Evolutionary conservation across 164 flowering plant genomes (phyloP), one percentile per base, ranked within the genome.

Genomic region (Protea cynaroides): DNA sequence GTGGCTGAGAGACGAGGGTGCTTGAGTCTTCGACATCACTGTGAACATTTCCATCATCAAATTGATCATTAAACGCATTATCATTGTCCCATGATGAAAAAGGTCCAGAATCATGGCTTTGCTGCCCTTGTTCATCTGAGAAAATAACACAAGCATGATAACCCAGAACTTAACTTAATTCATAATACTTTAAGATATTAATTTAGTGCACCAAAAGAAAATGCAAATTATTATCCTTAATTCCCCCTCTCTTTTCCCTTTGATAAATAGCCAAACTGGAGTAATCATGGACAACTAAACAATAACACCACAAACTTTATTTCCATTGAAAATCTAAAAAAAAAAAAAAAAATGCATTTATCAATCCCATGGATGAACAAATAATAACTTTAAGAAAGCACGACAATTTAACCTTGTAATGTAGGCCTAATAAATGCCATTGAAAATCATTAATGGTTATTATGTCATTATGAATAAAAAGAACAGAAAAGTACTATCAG

Each of bases 1-100:
- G 97, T 61, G 94, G 98, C 65, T 85, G 92, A 78, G 92, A 79
- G 63, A 93, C 90, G 71, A 90, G 86, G 1, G 66, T 71, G 68
- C 36, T 74, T 1, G 79, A 65, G 50, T 83, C 94, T 50, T 90
- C 96, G 36, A 73, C 72, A 70, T 90, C 94, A 75, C 88, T 83
- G 56, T 75, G 78, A 56, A 43, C 82, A 81, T 71, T 61, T 67
- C 81, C 92, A 69, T 81, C 76, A 76, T 84, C 90, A 71, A 71
- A 80, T 25, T 71, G 77, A 25, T 62, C 82, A 66, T 68, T 69
- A 62, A 65, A 77, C 18, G 14, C 80, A 79, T 64, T 76, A 56
- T 69, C 89, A 67, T 80, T 77, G 70, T 76, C 90, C 90, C 96
- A 92, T 7, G 89, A 76, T 53, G 83, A 72, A 11, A 56, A n/a